A percentile compares a stretch with the other conserved stretches of the same genome.
Evolutionary conservation across 306 rosid genomes (phyloP).

Genomic region (Trichosanthes cucumerina): DNA sequence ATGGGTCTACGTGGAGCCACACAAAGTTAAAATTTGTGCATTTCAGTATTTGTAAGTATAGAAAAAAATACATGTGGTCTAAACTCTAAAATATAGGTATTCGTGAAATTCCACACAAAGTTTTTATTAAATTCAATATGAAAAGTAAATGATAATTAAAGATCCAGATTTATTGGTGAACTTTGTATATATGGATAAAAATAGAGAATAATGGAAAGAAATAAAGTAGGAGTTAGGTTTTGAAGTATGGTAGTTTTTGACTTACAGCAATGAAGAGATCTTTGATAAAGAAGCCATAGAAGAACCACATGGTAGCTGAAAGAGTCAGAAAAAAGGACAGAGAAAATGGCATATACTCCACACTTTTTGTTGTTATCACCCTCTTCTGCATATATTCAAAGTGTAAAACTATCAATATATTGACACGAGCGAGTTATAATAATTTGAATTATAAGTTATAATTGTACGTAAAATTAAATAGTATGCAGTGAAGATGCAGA

Average conservation of each 20-base stretch:
- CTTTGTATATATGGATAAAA: background rate
- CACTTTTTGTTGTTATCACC: slow-evolving; percentile 55
- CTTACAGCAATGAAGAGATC: slow-evolving; percentile 58
- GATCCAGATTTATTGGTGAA: background rate
- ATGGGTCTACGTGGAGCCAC: no score
- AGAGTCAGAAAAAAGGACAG: slow-evolving; percentile 47
- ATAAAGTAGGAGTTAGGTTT: background rate
- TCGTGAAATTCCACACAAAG: background rate
- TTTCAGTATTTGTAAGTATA: no score
- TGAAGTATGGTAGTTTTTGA: background rate
- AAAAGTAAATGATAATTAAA: background rate
- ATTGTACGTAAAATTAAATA: no score
- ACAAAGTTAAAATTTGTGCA: no score
- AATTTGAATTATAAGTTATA: no score
- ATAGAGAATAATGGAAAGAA: background rate
- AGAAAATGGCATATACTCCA: slow-evolving; percentile 53
- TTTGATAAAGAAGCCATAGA: slow-evolving; percentile 44
- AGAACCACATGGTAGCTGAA: slow-evolving; percentile 55
- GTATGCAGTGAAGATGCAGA: no score
- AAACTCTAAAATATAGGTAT: no score
- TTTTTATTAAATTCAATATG: background rate
- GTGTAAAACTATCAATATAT: background rate
- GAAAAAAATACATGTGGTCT: no score
- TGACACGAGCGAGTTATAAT: no score
- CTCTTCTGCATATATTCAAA: slow-evolving; percentile 33